Conservation (phyloP, 495 filamentous ascomycete genomes). For the Talaromyces stipitatus region DNA sequence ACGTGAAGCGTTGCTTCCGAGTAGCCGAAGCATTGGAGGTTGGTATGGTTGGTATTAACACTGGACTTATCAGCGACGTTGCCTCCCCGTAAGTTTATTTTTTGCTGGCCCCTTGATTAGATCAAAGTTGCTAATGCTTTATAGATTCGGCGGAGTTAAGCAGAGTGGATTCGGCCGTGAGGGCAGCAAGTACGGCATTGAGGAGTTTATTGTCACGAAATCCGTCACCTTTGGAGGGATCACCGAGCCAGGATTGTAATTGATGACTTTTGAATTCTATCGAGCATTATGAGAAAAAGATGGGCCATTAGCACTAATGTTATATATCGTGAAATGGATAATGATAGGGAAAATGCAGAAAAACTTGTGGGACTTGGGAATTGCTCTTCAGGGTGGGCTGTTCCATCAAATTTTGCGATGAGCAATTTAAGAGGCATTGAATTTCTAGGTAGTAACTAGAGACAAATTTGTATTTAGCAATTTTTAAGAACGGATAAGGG, state of each 20-base stretch:
- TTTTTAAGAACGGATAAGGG: no score
- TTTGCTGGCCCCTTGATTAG: constrained; percentile 5
- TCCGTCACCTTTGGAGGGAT: constrained; percentile 80
- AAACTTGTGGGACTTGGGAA: no score
- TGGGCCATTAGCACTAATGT: no score
- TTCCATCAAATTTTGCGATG: no score
- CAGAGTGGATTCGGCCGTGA: constrained; percentile 46
- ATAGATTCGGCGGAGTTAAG: constrained; percentile 46
- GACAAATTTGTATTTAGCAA: no score
- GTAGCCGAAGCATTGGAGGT: constrained; percentile 66
- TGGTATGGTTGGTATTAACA: constrained; percentile 34
- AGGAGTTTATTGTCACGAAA: constrained; percentile 83
- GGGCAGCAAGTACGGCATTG: constrained; percentile 80
- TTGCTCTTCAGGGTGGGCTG: no score
- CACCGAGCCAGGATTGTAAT: constrained; percentile 38
- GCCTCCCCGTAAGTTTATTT: constrained; percentile 12
- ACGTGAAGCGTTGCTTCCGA: constrained; percentile 55
- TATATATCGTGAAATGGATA: no score
- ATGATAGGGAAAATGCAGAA: no score
- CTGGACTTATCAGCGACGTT: constrained; percentile 24
- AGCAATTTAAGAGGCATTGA: no score
- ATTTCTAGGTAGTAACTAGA: no score
- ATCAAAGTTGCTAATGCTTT: not conserved
- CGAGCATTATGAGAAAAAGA: no score
- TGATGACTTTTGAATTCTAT: constrained; percentile 2